These are phyloP conservation scores for Amanita muscaria DNA, from an alignment of 768 basidiomycete species.

Conservation along the genomic window DNA sequence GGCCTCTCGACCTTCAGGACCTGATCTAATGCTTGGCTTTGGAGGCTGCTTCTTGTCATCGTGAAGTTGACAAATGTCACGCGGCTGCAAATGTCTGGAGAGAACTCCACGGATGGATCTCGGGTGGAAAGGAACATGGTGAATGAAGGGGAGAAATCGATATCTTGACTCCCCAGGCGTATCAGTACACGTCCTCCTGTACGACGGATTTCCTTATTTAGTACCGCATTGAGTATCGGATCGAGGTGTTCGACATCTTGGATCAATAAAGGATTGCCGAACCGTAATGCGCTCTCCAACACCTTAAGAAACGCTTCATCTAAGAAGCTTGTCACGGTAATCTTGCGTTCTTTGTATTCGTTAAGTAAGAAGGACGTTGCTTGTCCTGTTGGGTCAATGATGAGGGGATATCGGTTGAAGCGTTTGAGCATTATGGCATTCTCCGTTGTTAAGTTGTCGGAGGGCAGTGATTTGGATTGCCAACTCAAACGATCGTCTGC, in stretches of 20 bases:
- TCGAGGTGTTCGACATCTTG: slow-evolving; percentile 98
- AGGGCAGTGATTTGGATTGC: slow-evolving; percentile 94
- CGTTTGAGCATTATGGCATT: slow-evolving; percentile 99
- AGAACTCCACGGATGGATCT: slow-evolving; percentile 95
- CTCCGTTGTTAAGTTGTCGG: slow-evolving; percentile 92
- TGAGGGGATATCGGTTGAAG: slow-evolving; percentile 94
- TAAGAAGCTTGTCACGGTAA: slow-evolving; percentile 96
- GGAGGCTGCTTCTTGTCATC: slow-evolving; percentile 97
- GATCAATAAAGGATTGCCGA: slow-evolving; percentile 94
- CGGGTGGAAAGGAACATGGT: slow-evolving; percentile 98
- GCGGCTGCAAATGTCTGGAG: slow-evolving; percentile 96
- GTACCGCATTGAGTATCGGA: slow-evolving; percentile 92
- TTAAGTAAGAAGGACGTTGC: slow-evolving; percentile 91
- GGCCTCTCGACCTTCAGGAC: slow-evolving; percentile 96
- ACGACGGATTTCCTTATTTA: slow-evolving; percentile 92
- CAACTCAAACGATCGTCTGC: slow-evolving; percentile 93
- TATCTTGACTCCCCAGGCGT: slow-evolving; percentile 93
- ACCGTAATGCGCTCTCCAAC: slow-evolving; percentile 95
- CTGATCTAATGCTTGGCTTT: slow-evolving; percentile 96
- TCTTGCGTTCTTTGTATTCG: slow-evolving; percentile 93
- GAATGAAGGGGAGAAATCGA: slow-evolving; percentile 99
- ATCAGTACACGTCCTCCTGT: slow-evolving; percentile 97
- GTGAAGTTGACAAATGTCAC: slow-evolving; percentile 96
- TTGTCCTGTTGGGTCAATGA: slow-evolving; percentile 97
- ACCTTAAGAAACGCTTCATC: slow-evolving; percentile 99